Conservation (phyloP, 441 rosid species). For the Pelargonium citronellum region DNA sequence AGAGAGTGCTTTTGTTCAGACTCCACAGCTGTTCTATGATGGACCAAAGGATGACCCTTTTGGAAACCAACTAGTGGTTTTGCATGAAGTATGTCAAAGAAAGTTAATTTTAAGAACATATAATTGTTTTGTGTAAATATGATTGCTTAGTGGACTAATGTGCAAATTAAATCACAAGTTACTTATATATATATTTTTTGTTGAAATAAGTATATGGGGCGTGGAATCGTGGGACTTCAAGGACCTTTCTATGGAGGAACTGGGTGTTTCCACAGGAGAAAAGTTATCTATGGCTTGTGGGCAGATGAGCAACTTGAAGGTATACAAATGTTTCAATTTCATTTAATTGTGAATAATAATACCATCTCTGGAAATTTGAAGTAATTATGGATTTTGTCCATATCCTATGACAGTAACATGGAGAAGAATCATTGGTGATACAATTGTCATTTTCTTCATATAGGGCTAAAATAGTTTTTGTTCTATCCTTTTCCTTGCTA, state of each 20-base stretch:
- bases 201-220: constrained; percentile 21
- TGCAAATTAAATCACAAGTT: neutral
- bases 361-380: too few species aligned
- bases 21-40: constrained; percentile 38
- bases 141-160: neutral
- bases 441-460: neutral
- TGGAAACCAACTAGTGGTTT: constrained; percentile 26
- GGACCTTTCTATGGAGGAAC: constrained; percentile 46
- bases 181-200: neutral
- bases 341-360: neutral
- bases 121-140: neutral
- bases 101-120: neutral
- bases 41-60: constrained; percentile 35
- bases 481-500: neutral
- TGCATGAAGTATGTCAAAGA: constrained; percentile 21
- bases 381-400: neutral
- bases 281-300: constrained; percentile 46
- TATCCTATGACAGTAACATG: neutral
- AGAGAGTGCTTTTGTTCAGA: constrained; percentile 35
- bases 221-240: constrained; percentile 53
- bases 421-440: neutral
- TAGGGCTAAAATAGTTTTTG: neutral
- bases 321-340: neutral
- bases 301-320: constrained; percentile 23
- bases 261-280: constrained; percentile 57